Evolutionary conservation across 139 green algal species (phyloP), one percentile per base, ranked within the genome.

Genomic region (Chlorella sorokiniana): DNA sequence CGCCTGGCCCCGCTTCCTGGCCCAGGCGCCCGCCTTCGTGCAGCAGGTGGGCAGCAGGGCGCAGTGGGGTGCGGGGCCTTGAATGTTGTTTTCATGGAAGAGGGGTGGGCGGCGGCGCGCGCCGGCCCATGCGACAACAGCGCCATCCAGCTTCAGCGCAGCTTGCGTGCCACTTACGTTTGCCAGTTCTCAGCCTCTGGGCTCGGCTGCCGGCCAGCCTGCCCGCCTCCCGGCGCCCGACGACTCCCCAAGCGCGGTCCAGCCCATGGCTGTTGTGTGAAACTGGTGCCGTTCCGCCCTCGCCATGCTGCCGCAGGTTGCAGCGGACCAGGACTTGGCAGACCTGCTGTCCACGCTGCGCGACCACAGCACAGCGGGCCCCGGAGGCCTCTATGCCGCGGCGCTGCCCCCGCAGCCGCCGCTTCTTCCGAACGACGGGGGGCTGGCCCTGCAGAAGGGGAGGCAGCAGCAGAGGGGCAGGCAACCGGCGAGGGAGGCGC

Each of bases 271-370:
- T 61, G 31, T 48, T 22, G n/a, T 78, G 48, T 65, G 18, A 18
- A 9, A 65, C 11, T 33, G 23, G 33, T 52, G 31, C 63, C 31
- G 20, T 35, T 27, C 67, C 35, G 2, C 37, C 14, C 25, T 61
- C n/a, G 29, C 18, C 18, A 31, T 10, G 31, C 27, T 41, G 1
- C 33, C 4, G 81, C 83, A 37, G 78, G 87, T 93, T 41, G 33
- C 67, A 1, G 64, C 79, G 5, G 84, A 94, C 44, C 78, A 89
- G 20, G 93, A 94, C 65, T 62, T 97, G 2, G 92, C 90, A 48
- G 94, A 97, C 85, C 85, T 98, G 68, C 83, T 98, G 54, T 88
- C 90, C 11, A 90, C 91, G 23, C 85, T 98, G 37, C 44, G 63
- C 1, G 84, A 76, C 44, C 93, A 79, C 79, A 81, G 88, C 18